These are phyloP conservation scores for Stellera chamaejasme DNA, from an alignment of 345 rosid species.

Conservation along the genomic window DNA sequence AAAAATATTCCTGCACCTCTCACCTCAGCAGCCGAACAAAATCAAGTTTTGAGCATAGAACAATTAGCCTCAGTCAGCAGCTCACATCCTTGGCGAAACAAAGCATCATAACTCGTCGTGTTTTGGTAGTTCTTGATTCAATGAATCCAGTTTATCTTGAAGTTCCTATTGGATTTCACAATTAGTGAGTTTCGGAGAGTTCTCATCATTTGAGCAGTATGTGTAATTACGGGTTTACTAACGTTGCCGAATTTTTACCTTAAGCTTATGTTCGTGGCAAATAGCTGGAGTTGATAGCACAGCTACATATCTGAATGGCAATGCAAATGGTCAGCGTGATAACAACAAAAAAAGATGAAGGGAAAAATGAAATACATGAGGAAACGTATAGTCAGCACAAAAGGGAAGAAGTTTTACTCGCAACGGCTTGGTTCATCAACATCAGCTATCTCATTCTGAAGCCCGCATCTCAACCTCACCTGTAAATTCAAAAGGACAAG, in stretches of 20 bases:
- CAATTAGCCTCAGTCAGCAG: slow-evolving; percentile 5
- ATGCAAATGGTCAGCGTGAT: slow-evolving; percentile 4
- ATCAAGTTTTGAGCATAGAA: neutral
- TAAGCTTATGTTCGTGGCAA: slow-evolving; percentile 66
- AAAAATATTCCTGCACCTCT: slow-evolving; percentile 4
- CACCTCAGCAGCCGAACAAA: slow-evolving; percentile 1
- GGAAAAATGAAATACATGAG: neutral
- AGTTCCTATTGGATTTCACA: slow-evolving; percentile 45
- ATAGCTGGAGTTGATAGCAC: slow-evolving; percentile 63
- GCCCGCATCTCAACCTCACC: slow-evolving; percentile 88
- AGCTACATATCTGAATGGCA: slow-evolving; percentile 56
- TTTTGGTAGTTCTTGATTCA: slow-evolving; percentile 51
- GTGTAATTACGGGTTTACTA: neutral
- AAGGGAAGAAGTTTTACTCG: slow-evolving; percentile 50
- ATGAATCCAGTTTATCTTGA: slow-evolving; percentile 52
- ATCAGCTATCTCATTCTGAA: slow-evolving; percentile 67
- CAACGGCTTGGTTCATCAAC: slow-evolving; percentile 98
- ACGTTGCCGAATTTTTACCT: slow-evolving; percentile 32
- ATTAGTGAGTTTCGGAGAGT: slow-evolving; percentile 5
- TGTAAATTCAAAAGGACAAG: slow-evolving; percentile 11
- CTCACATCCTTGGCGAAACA: slow-evolving; percentile 10
- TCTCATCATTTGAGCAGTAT: neutral
- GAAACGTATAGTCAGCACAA: no score
- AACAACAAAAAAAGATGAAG: neutral
- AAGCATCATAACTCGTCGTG: slow-evolving; percentile 66